A percentile compares a stretch with the other conserved stretches of the same genome.
Conservation (phyloP, 1,284 basidiomycete genomes). For the Athelia psychrophila region DNA sequence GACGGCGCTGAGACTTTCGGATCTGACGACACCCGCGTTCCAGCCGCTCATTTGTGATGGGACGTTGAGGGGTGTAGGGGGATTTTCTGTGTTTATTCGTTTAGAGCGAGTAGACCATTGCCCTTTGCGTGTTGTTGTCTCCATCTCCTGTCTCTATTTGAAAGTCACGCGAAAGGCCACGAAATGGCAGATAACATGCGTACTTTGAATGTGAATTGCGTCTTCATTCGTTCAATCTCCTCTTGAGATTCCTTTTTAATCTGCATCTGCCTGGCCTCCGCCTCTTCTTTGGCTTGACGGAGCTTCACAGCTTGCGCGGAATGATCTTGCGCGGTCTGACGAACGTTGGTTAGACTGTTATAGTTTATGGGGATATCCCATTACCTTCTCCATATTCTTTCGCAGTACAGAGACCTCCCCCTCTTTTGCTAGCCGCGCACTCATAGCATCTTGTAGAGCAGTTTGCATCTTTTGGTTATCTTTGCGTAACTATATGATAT, state of each 20-base stretch:
- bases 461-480: conserved; percentile 43
- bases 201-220: conserved; percentile 70
- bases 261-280: conserved; percentile 50
- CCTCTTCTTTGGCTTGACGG: conserved; percentile 56
- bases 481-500: conserved; percentile 46
- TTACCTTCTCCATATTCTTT: conserved; percentile 55
- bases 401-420: conserved; percentile 63
- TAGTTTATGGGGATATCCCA: not conserved
- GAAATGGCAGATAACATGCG: conserved; percentile 9
- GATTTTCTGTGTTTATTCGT: conserved; percentile 31
- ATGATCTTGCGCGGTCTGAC: conserved; percentile 58
- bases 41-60: conserved; percentile 40
- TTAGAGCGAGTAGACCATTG: conserved; percentile 40
- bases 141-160: conserved; percentile 71
- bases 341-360: not conserved
- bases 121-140: conserved; percentile 52
- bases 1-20: conserved; percentile 17
- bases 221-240: conserved; percentile 68
- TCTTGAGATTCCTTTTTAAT: conserved; percentile 58
- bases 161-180: conserved; percentile 6
- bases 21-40: conserved; percentile 21
- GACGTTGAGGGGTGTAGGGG: conserved; percentile 35
- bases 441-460: conserved; percentile 44
- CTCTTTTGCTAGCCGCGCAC: conserved; percentile 47
- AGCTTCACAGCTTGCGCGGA: conserved; percentile 53